phyloP scores from a whole-genome alignment of 2,329 filamentous ascomycete genomes.

The Fusarium sp. region DNA sequence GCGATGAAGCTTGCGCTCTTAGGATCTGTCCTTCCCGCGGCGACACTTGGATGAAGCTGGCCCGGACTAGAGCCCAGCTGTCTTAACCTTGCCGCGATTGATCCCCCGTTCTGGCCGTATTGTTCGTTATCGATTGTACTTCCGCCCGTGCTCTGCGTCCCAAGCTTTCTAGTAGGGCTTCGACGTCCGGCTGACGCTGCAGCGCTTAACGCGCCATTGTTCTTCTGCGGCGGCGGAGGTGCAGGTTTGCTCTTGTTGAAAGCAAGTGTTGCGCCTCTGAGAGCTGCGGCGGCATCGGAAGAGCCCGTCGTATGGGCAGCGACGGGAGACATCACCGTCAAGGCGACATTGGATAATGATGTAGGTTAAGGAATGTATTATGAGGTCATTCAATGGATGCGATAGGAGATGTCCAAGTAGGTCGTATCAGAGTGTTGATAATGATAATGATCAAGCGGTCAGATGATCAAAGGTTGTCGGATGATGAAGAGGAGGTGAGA shows the following conservation, averaged over 20 bases:
- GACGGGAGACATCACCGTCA: slow-evolving; percentile 56
- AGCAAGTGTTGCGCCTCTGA: slow-evolving; percentile 69
- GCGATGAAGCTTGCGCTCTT: slow-evolving; percentile 70
- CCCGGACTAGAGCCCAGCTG: slow-evolving; percentile 45
- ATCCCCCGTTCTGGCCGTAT: slow-evolving; percentile 33
- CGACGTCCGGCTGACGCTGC: slow-evolving; percentile 58
- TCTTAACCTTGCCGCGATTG: slow-evolving; percentile 45
- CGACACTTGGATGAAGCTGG: slow-evolving; percentile 37
- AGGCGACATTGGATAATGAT: slow-evolving; percentile 29
- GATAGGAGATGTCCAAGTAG: neutral
- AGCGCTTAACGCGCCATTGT: slow-evolving; percentile 62
- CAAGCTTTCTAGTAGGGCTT: slow-evolving; percentile 47
- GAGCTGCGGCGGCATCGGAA: slow-evolving; percentile 61
- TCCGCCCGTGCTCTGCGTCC: slow-evolving; percentile 58
- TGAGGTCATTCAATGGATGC: slow-evolving; percentile 33
- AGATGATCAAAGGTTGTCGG: neutral
- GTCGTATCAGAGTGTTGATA: neutral
- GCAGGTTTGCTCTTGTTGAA: slow-evolving; percentile 61
- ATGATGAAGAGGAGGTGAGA: slow-evolving; percentile 8
- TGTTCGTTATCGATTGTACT: slow-evolving; percentile 50
- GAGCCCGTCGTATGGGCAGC: slow-evolving; percentile 50
- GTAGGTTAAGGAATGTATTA: slow-evolving; percentile 17
- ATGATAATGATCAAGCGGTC: neutral
- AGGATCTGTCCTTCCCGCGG: slow-evolving; percentile 51
- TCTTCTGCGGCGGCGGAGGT: slow-evolving; percentile 44